Base-by-base conservation (phyloP, 176 grass and related monocot genomes). In the Oryza glaberrima region DNA sequence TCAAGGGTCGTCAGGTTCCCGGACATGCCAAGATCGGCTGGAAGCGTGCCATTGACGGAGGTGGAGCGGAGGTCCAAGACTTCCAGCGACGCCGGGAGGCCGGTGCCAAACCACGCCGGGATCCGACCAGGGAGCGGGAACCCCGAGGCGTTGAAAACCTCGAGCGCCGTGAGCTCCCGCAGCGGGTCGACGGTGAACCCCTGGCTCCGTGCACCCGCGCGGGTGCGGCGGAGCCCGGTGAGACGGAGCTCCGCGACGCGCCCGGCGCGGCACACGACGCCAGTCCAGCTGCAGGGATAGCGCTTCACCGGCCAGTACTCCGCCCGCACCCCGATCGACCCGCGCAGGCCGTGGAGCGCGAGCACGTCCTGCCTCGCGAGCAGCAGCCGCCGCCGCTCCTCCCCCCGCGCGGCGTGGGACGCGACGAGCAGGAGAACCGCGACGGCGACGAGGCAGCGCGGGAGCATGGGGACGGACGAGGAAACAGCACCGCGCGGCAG, bases 91-190 rank as follows among this genome's bases (percentile, higher is more conserved):
- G 83, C 65, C 83, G 78, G 82, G 6, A 95, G 86, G 47, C 43
- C 73, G 68, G 52, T 77, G 75, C 90, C 88, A 47, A 99, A 96
- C 93, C 93, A 94, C 4, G 61, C 76, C 7, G 96, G 96, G 84
- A 99, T 91, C 69, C 45, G 58, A 4, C 93, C 96, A 9, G 91
- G 91, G 30, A 98, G 90, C 72, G 81, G 60, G 86, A 99, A 99
- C 68, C 91, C 85, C 12, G 96, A 94, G 44, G 96, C 91, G 80
- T 95, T 84, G 85, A 99, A 89, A 48, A 67, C 46, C 54, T 70
- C 26, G 76, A 99, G 88, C 69, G 61, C 85, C 15, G 86, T 71
- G 13, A 99, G 91, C 6, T 77, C 86, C 25, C 28, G 78, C 36
- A 99, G 77, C n/a, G 83, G 75, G 41, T 91, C 93, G 72, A 94